Conservation (phyloP, 257 asterid genomes). For the Lycium ferocissimum region DNA sequence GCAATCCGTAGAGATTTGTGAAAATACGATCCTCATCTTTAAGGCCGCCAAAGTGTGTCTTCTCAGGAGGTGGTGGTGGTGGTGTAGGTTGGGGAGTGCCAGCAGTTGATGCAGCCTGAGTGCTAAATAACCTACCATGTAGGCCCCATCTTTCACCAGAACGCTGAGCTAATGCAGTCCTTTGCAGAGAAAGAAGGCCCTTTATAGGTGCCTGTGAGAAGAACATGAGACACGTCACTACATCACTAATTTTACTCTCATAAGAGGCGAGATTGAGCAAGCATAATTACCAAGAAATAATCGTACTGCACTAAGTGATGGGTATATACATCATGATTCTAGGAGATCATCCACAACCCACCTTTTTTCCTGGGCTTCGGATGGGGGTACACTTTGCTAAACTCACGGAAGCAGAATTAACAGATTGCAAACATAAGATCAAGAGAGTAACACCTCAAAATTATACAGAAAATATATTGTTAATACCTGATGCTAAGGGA, state of each 20-base stretch:
- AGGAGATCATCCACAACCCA: neutral
- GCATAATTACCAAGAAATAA: neutral
- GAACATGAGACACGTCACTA: conserved; percentile 27
- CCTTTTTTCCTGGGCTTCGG: neutral
- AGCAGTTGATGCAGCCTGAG: conserved; percentile 85
- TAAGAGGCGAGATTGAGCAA: neutral
- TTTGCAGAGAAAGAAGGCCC: conserved; percentile 69
- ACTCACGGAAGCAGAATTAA: neutral
- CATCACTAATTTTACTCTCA: neutral
- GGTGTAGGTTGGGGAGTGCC: conserved; percentile 80
- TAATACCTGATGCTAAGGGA: neutral
- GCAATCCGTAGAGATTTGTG: conserved; percentile 86
- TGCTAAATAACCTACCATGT: conserved; percentile 64
- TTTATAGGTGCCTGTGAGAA: conserved; percentile 73
- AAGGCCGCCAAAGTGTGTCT: conserved; percentile 93
- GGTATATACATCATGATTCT: conserved; percentile 25
- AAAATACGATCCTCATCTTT: conserved; percentile 98
- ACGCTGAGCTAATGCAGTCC: conserved; percentile 54
- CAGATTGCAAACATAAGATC: conserved; percentile 15
- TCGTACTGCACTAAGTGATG: neutral
- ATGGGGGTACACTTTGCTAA: neutral
- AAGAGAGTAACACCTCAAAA: conserved; percentile 5
- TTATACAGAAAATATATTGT: neutral
- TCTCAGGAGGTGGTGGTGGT: conserved; percentile 98
- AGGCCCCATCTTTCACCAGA: conserved; percentile 54